These are phyloP conservation scores for Monilinia aucupariae DNA, from an alignment of 2,329 filamentous ascomycete species.

Conservation along the genomic window DNA sequence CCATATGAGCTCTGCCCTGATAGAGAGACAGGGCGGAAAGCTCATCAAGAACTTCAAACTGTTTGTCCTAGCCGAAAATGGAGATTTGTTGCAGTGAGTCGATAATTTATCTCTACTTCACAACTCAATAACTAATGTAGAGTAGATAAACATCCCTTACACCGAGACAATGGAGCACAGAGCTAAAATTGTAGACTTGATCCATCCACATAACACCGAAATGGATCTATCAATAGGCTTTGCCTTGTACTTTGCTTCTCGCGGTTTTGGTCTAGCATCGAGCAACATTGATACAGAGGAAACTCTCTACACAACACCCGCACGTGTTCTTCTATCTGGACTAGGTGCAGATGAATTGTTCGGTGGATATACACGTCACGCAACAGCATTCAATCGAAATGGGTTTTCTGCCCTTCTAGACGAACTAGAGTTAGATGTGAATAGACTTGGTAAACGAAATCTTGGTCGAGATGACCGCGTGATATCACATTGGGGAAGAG, in stretches of 20 bases:
- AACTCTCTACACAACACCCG: conserved; percentile 57
- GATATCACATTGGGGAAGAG: conserved; percentile 81
- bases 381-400: conserved; percentile 63
- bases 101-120: conserved; percentile 12
- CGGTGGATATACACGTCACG: conserved; percentile 83
- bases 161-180: conserved; percentile 65
- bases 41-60: conserved; percentile 65
- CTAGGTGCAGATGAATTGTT: conserved; percentile 95
- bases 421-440: conserved; percentile 80
- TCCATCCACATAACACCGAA: conserved; percentile 91
- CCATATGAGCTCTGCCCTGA: conserved; percentile 85
- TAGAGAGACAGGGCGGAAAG: conserved; percentile 75
- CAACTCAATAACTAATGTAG: conserved; percentile 15
- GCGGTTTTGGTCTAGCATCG: conserved; percentile 51
- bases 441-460: conserved; percentile 85
- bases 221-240: conserved; percentile 96
- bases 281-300: conserved; percentile 18
- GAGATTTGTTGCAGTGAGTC: conserved; percentile 69
- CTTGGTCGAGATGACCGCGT: conserved; percentile 89
- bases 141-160: conserved; percentile 74
- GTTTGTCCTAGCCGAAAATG: conserved; percentile 68
- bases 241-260: conserved; percentile 90
- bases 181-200: conserved; percentile 64
- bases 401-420: conserved; percentile 69
- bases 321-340: conserved; percentile 82